Evolutionary conservation across 495 filamentous ascomycete species (phyloP).

Genomic region (Lepidopterella palustris): DNA sequence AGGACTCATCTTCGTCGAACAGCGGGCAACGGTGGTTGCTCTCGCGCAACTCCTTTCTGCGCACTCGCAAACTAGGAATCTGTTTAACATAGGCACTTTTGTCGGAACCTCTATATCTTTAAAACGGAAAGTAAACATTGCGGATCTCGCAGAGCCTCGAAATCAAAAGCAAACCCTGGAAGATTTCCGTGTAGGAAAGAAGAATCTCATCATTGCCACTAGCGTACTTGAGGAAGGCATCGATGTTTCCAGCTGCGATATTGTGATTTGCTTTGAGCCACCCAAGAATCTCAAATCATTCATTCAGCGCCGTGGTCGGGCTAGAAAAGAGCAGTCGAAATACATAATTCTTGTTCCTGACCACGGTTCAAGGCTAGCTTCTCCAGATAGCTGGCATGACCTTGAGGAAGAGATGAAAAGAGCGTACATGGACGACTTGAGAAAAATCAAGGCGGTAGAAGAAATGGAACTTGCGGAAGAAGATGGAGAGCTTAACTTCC

Average conservation of each 20-base stretch:
- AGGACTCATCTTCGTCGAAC: conserved; percentile 73
- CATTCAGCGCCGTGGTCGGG: conserved; percentile 81
- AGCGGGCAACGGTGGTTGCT: conserved; percentile 62
- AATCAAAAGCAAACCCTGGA: conserved; percentile 56
- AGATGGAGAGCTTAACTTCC: conserved; percentile 43
- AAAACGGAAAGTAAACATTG: conserved; percentile 47
- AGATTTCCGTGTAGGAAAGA: conserved; percentile 59
- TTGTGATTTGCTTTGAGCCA: conserved; percentile 79
- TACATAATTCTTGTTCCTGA: conserved; percentile 58
- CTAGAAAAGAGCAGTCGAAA: conserved; percentile 63
- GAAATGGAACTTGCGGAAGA: conserved; percentile 48
- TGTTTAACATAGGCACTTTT: conserved; percentile 58
- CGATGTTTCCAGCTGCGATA: conserved; percentile 76
- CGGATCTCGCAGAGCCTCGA: conserved; percentile 52
- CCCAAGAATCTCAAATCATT: conserved; percentile 77
- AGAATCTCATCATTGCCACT: conserved; percentile 77
- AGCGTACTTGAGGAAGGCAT: conserved; percentile 89
- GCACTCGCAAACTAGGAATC: conserved; percentile 50
- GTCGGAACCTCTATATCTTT: conserved; percentile 60
- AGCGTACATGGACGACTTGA: conserved; percentile 64
- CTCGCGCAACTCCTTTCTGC: conserved; percentile 58
- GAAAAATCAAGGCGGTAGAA: conserved; percentile 43
- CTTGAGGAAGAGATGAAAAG: conserved; percentile 69
- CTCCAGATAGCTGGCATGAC: conserved; percentile 43
- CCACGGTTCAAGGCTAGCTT: conserved; percentile 34